Conservation (phyloP, 2,329 filamentous ascomycete species). For the Aspergillus ochraceus region DNA sequence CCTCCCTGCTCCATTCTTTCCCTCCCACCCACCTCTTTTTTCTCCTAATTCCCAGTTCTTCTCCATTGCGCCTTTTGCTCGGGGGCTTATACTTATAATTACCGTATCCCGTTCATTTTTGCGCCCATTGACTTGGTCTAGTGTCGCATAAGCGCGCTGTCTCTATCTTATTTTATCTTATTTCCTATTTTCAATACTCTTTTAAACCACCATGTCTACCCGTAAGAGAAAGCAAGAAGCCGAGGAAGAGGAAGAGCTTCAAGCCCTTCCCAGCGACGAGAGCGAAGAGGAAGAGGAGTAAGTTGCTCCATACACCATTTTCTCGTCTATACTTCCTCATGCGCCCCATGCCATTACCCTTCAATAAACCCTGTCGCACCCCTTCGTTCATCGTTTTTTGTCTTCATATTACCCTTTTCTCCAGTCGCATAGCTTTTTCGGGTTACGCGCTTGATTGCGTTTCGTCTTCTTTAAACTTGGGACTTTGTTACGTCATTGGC, state of each 20-base stretch:
- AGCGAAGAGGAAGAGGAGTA: slow-evolving; percentile 54
- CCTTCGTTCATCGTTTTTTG: background rate
- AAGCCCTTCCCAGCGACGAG: slow-evolving; percentile 50
- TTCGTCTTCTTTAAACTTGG: too few relatives aligned
- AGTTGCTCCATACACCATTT: slow-evolving; percentile 19
- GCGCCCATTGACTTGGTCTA: slow-evolving; percentile 13
- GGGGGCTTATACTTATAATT: background rate
- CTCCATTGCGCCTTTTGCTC: slow-evolving; percentile 1
- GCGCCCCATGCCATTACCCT: background rate
- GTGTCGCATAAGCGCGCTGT: slow-evolving; percentile 3
- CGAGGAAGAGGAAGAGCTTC: slow-evolving; percentile 49
- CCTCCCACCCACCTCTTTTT: slow-evolving; percentile 22
- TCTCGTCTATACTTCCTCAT: slow-evolving; percentile 1
- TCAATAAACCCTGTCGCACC: background rate
- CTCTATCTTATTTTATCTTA: slow-evolving; percentile 2
- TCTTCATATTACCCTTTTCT: background rate
- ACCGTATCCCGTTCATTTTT: background rate
- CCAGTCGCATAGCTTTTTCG: background rate
- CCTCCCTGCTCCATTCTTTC: slow-evolving; percentile 32
- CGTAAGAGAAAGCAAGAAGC: slow-evolving; percentile 53
- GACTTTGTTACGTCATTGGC: background rate
- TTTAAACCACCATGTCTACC: slow-evolving; percentile 42
- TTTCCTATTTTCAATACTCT: slow-evolving; percentile 4
- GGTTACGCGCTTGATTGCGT: background rate
- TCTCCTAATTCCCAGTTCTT: slow-evolving; percentile 7